Percentiles rank a stretch among this genome's conserved stretches.
These are phyloP conservation scores for Trichoderma aggressivum DNA, from an alignment of 2,329 filamentous ascomycete species.

Conservation along the genomic window DNA sequence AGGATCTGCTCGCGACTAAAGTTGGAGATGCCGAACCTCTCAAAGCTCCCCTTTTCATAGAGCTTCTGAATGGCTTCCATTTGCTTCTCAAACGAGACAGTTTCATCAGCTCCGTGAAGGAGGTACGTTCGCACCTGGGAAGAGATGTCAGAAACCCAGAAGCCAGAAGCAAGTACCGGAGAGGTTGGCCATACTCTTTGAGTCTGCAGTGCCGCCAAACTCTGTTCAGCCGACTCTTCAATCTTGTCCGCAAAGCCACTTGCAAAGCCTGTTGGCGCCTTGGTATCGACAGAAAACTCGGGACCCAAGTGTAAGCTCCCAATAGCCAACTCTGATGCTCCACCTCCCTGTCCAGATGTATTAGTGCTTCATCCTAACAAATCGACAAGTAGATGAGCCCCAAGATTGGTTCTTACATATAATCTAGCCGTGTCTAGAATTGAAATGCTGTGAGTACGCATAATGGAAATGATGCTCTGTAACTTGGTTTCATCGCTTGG, in stretches of 20 bases:
- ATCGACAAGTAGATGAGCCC: neutral
- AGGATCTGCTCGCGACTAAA: constrained; percentile 37
- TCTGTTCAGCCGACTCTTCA: constrained; percentile 6
- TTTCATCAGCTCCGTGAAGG: constrained; percentile 55
- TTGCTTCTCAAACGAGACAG: constrained; percentile 55
- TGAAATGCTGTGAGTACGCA: constrained; percentile 1
- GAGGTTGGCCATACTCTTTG: neutral
- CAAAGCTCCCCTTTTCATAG: constrained; percentile 48
- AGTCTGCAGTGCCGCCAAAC: constrained; percentile 1
- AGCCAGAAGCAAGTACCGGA: neutral
- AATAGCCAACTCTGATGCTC: constrained; percentile 9
- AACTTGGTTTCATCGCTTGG: neutral
- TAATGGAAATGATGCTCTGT: neutral
- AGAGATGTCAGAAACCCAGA: neutral
- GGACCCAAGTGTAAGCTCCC: neutral
- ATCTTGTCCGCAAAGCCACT: neutral
- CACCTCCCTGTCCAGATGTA: neutral
- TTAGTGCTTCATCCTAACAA: neutral
- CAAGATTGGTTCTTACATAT: neutral
- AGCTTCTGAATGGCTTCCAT: constrained; percentile 58
- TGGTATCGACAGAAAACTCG: constrained; percentile 12
- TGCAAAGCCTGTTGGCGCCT: constrained; percentile 3
- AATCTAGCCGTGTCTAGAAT: neutral
- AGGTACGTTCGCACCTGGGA: constrained; percentile 48
- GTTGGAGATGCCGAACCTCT: constrained; percentile 45